phyloP scores from a whole-genome alignment of 1,139 yeast species.

The Saccharomycopsis phalli region DNA sequence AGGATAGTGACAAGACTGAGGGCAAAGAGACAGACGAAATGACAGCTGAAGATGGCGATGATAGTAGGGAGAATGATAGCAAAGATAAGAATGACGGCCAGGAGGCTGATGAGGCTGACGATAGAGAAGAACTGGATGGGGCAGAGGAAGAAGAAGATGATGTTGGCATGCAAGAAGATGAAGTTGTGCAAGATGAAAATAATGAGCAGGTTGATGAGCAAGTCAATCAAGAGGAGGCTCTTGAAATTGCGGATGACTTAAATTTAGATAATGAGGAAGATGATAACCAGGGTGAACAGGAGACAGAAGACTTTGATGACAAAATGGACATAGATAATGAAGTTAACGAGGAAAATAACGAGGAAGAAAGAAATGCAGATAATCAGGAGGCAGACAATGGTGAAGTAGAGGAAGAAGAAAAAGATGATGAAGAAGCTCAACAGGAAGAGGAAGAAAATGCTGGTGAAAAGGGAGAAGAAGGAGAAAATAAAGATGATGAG shows the following conservation, averaged over 20 bases:
- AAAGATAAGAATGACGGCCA: constrained; percentile 34
- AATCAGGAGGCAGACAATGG: constrained; percentile 26
- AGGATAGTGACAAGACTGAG: constrained; percentile 60
- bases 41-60: constrained; percentile 27
- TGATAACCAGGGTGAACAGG: constrained; percentile 32
- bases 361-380: constrained; percentile 25
- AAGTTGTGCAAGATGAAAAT: constrained; percentile 61
- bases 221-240: constrained; percentile 72
- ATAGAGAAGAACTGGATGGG: constrained; percentile 65
- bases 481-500: constrained; percentile 27
- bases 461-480: constrained; percentile 28
- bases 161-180: constrained; percentile 74
- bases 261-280: constrained; percentile 62
- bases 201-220: constrained; percentile 62
- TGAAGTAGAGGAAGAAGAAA: constrained; percentile 29
- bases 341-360: constrained; percentile 26
- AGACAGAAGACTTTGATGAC: constrained; percentile 24
- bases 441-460: constrained; percentile 29
- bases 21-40: constrained; percentile 38
- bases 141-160: constrained; percentile 60
- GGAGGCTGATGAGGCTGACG: constrained; percentile 39
- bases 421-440: constrained; percentile 27
- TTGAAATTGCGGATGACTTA: constrained; percentile 83
- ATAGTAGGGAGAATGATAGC: constrained; percentile 30
- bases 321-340: constrained; percentile 24